Conservation (phyloP, 1,284 basidiomycete species). For the Schizophyllum commune region DNA sequence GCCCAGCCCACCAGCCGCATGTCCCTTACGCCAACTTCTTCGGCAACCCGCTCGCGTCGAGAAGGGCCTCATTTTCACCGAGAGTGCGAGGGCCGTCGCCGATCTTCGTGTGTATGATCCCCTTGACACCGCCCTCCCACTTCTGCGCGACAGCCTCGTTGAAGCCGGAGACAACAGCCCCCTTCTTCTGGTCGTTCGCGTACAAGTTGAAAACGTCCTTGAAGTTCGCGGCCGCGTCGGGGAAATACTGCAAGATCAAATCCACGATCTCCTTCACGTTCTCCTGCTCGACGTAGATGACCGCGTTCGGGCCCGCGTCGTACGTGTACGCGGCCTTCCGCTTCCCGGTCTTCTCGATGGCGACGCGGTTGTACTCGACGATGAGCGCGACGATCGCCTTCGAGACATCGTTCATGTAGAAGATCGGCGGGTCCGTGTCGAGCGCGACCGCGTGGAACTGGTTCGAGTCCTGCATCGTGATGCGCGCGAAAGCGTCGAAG, state of each 20-base stretch:
- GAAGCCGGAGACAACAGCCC: conserved; percentile 61
- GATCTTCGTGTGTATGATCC: conserved; percentile 85
- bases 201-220: conserved; percentile 70
- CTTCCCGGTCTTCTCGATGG: conserved; percentile 51
- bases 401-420: conserved; percentile 98
- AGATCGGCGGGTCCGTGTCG: conserved; percentile 96
- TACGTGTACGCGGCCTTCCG: conserved; percentile 94
- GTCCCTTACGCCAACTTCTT: conserved; percentile 25
- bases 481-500: conserved; percentile 83
- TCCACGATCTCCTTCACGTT: conserved; percentile 75
- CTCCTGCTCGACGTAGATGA: conserved; percentile 84
- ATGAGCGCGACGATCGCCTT: conserved; percentile 80
- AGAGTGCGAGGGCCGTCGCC: conserved; percentile 83
- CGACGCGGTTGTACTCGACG: conserved; percentile 90
- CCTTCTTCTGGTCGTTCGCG: conserved; percentile 18
- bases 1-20: background rate
- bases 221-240: conserved; percentile 58
- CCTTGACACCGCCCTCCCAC: conserved; percentile 76
- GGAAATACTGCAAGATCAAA: conserved; percentile 78
- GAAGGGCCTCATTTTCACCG: conserved; percentile 44
- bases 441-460: conserved; percentile 98
- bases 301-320: conserved; percentile 97
- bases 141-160: conserved; percentile 69
- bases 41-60: conserved; percentile 53
- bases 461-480: conserved; percentile 98